phyloP scores from a whole-genome alignment of 192 early-diverging fungal genomes.

The Linnemannia zychae region DNA sequence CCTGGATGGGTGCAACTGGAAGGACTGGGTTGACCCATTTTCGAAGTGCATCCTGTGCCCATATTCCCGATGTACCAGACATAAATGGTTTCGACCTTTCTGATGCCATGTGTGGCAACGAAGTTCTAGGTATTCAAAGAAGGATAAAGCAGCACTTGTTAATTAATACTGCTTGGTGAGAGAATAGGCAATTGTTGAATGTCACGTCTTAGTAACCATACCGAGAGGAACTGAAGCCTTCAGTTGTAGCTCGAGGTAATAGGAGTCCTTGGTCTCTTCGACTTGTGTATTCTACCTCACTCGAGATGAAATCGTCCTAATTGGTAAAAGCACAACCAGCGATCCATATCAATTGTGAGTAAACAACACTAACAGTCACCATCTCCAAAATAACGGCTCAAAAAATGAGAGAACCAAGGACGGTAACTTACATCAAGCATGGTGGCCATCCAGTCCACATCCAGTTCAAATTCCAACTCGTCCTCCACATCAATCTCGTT shows the following conservation, averaged over 20 bases:
- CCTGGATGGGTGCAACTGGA: slow-evolving; percentile 30
- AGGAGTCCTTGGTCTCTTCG: background rate
- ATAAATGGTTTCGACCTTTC: background rate
- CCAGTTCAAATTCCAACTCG: slow-evolving; percentile 48
- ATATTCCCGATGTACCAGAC: slow-evolving; percentile 33
- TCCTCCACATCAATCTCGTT: slow-evolving; percentile 31
- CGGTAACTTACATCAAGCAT: slow-evolving; percentile 19
- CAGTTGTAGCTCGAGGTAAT: background rate
- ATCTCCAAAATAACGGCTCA: no score
- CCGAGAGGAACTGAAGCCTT: background rate
- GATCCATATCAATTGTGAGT: no score
- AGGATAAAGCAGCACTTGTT: background rate
- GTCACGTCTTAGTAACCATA: background rate
- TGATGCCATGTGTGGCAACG: slow-evolving; percentile 15
- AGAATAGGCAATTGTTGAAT: background rate
- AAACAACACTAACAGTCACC: no score
- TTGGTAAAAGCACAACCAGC: background rate
- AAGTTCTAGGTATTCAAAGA: background rate
- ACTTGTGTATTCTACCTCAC: slow-evolving; percentile 15
- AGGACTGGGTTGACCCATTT: slow-evolving; percentile 58
- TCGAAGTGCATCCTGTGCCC: slow-evolving; percentile 57
- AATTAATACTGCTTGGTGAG: background rate
- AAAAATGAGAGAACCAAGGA: no score
- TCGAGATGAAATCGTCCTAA: slow-evolving; percentile 34
- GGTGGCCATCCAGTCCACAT: slow-evolving; percentile 38